Conservation (phyloP, 306 rosid genomes). For the Citrullus amarus region DNA sequence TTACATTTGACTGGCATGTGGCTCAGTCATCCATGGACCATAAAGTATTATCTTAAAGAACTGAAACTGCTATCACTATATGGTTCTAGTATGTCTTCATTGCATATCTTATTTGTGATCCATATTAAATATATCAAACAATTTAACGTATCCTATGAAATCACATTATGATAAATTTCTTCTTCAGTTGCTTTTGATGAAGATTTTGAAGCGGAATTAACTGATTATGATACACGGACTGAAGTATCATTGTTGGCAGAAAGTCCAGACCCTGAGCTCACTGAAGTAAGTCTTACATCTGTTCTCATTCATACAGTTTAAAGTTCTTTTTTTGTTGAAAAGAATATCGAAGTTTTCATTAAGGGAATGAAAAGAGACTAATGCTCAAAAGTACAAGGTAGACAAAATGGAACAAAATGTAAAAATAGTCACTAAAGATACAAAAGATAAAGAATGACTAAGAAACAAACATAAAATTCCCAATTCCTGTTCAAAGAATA, state of each 20-base stretch:
- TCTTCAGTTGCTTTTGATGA: slow-evolving; percentile 91
- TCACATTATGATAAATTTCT: slow-evolving; percentile 6
- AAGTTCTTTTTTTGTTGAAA: too few species aligned
- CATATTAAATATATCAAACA: slow-evolving; percentile 6
- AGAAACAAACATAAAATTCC: too few species aligned
- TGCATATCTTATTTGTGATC: background rate
- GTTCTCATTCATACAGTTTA: background rate
- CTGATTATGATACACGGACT: slow-evolving; percentile 57
- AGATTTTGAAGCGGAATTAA: slow-evolving; percentile 90
- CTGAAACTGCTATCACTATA: slow-evolving; percentile 69
- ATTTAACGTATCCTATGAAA: background rate
- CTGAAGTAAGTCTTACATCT: slow-evolving; percentile 44
- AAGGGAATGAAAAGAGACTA: too few species aligned
- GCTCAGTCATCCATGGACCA: slow-evolving; percentile 64
- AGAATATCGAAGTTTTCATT: too few species aligned
- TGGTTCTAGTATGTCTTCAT: slow-evolving; percentile 60
- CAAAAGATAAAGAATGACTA: too few species aligned
- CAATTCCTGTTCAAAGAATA: too few species aligned
- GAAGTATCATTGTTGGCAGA: slow-evolving; percentile 67
- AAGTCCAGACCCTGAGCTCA: slow-evolving; percentile 72
- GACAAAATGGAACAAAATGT: too few species aligned
- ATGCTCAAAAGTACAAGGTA: too few species aligned
- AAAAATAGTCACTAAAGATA: too few species aligned
- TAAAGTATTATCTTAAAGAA: slow-evolving; percentile 74
- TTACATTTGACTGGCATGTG: slow-evolving; percentile 82